Evolutionary conservation across 352 stramenopile species (phyloP), one percentile per base, ranked within the genome.

Genomic region (Pythium dissimile): DNA sequence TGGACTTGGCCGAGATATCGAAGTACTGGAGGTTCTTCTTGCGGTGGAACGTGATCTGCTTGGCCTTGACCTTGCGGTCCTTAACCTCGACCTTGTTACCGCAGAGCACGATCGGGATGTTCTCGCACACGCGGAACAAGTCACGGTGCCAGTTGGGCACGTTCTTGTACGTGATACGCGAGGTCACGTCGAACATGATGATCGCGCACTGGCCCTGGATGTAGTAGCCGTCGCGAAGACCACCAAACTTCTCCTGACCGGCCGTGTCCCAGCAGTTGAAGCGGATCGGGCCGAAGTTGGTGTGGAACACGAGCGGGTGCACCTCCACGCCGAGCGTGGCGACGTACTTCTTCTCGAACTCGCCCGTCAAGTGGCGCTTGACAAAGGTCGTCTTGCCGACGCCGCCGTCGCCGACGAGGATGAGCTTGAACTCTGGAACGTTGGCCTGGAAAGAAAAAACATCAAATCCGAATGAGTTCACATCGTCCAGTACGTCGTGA

Each of bases 1-100:
- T 99, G 28, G 89, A 98, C 89, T 99, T 99, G 61, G 97, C 97
- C 53, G 97, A 99, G 70, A 99, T 99, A 84, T 99, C 97, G 66
- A 99, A 99, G 80, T 99, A 99, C 81, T 99, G 97, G 43, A 99
- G 76, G 80, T 99, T 99, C 88, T 99, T 99, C 88, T 99, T 99
- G 70, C 97, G 92, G 84, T 99, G 97, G 87, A 99, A 99, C 30
- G 95, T 99, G 67, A 99, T 99, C 80, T 99, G 97, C 87, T 99
- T 99, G 49, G 97, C 96, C 88, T 99, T 99, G 15, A 99, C 97
- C 89, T 99, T 99, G 63, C 97, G 90, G 75, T 99, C 97, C 86
- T 99, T 99, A 70, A 99, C 98, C 80, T 99, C 97, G 15, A 99
- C 97, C 92, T 99, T 99, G 89, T 99, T 99, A 53, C 97, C 98